Evolutionary conservation across 225 moss, liverwort and hornwort genomes (phyloP).

Genomic region (Physcomitrium patens): DNA sequence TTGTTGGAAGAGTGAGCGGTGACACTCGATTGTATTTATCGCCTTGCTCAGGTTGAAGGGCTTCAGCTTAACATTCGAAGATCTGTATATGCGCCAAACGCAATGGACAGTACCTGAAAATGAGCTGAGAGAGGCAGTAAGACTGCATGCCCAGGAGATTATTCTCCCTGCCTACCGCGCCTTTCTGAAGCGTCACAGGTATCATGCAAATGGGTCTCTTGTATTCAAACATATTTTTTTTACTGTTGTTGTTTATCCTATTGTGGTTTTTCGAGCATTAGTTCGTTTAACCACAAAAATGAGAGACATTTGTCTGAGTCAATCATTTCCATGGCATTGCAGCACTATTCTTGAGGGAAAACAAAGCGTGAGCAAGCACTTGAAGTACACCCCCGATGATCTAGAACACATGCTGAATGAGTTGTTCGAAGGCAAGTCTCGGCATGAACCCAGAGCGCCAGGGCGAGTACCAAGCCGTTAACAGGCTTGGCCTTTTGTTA

Average conservation of each 20-base stretch:
- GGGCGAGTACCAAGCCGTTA: slow-evolving; percentile 13
- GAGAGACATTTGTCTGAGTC: neutral
- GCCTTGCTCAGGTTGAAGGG: slow-evolving; percentile 69
- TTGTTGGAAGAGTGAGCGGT: neutral
- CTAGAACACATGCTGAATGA: slow-evolving; percentile 81
- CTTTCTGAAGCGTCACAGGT: slow-evolving; percentile 89
- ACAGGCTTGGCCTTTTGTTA: slow-evolving; percentile 6
- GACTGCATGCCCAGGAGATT: slow-evolving; percentile 86
- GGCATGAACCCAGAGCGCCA: slow-evolving; percentile 60
- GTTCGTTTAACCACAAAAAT: neutral
- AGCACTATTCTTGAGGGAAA: slow-evolving; percentile 77
- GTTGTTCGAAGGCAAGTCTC: slow-evolving; percentile 88
- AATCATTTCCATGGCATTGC: slow-evolving; percentile 22
- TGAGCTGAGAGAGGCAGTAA: slow-evolving; percentile 83
- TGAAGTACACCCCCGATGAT: slow-evolving; percentile 81
- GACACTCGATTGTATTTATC: neutral
- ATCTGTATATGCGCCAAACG: slow-evolving; percentile 76
- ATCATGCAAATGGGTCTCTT: slow-evolving; percentile 10
- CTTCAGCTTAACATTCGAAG: slow-evolving; percentile 79
- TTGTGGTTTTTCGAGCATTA: neutral
- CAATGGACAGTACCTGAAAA: slow-evolving; percentile 90
- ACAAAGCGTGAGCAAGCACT: slow-evolving; percentile 81
- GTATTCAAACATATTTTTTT: neutral
- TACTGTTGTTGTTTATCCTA: neutral
- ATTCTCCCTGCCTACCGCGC: slow-evolving; percentile 85